A percentile compares a stretch with the other conserved stretches of the same genome.
Evolutionary conservation across 208 protist genomes (phyloP).

Genomic region (Acanthamoeba culbertsoni): DNA sequence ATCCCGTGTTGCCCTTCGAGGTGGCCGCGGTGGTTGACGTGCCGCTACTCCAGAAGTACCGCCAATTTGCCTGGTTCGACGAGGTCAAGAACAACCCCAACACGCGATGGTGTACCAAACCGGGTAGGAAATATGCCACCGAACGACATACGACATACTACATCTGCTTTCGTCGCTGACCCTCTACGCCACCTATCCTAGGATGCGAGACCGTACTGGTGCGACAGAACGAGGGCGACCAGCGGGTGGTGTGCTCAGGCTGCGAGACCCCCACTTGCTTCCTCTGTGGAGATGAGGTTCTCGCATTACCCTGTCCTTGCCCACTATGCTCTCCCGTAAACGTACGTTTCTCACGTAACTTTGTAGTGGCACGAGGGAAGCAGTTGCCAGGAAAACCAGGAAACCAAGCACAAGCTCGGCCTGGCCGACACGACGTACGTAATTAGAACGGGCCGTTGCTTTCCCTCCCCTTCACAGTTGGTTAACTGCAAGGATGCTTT

Average conservation of each 20-base stretch:
- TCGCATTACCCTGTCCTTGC: background rate
- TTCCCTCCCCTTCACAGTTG: background rate
- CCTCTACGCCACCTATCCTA: too few relatives aligned
- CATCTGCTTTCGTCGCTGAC: background rate
- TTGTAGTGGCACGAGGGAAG: constrained; percentile 22
- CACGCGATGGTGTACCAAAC: constrained; percentile 36
- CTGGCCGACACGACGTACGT: constrained; percentile 28
- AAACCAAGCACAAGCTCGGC: background rate
- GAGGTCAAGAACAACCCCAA: constrained; percentile 41
- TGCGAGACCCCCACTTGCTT: constrained; percentile 15
- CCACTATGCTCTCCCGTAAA: background rate
- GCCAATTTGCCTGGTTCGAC: constrained; percentile 26
- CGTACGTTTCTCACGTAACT: background rate
- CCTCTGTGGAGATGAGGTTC: constrained; percentile 25
- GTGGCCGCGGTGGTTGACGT: background rate
- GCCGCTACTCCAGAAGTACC: background rate
- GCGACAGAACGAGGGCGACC: background rate
- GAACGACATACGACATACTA: background rate
- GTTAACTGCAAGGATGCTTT: background rate
- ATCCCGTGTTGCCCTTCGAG: background rate
- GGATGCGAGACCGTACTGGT: constrained; percentile 11
- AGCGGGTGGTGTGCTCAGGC: background rate
- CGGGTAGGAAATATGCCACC: background rate
- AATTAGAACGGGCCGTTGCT: background rate
- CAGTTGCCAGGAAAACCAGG: background rate